These are phyloP conservation scores for Pyrenula aspistea DNA, from an alignment of 495 filamentous ascomycete species.

Conservation along the genomic window DNA sequence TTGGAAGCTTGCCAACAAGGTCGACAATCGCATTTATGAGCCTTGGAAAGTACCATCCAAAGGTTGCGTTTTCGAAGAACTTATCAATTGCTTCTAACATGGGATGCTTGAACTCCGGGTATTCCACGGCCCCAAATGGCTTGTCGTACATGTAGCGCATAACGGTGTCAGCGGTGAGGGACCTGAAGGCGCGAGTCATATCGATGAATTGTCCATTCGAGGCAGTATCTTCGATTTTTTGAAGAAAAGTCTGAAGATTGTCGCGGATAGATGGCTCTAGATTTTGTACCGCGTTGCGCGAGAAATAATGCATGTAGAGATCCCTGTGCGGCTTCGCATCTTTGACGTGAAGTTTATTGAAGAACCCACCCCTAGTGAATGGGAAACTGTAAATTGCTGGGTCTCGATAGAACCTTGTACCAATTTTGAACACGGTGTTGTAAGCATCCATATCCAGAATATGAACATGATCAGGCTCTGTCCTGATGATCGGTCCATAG, in stretches of 20 bases:
- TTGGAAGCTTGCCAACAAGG: neutral
- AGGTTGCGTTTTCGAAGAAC: neutral
- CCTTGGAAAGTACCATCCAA: no score
- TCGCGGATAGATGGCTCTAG: no score
- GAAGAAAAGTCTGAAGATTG: no score
- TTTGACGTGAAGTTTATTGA: no score
- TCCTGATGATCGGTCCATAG: constrained; percentile 32
- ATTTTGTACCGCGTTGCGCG: no score
- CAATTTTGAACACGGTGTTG: constrained; percentile 32
- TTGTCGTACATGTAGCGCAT: neutral
- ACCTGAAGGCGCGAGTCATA: neutral
- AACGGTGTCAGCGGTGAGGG: neutral
- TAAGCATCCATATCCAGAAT: constrained; percentile 29
- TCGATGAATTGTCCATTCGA: no score
- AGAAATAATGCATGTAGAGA: no score
- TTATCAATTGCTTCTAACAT: neutral
- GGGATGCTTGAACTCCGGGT: neutral
- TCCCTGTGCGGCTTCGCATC: no score
- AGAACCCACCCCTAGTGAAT: no score
- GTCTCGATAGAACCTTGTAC: no score
- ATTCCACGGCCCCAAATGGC: neutral
- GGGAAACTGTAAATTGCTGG: no score
- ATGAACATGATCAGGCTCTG: constrained; percentile 35
- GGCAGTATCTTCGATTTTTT: no score
- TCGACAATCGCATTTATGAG: neutral